Evolutionary conservation across 106 monocot genomes (phyloP), one percentile per base, ranked within the genome.

Genomic region (Dendrobium chrysotoxum): DNA sequence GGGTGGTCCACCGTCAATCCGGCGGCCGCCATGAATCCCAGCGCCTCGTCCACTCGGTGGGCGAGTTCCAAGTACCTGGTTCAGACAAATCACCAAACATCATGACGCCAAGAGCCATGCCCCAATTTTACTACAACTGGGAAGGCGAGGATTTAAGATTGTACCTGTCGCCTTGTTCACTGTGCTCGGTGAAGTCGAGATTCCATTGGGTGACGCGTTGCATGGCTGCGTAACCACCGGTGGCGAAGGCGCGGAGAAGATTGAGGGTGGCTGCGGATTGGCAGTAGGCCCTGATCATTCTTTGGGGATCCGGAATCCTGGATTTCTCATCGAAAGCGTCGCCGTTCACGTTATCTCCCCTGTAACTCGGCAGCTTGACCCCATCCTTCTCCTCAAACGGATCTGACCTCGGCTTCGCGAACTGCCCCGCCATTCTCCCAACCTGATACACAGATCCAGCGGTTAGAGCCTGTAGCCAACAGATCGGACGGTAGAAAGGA

Each of bases 371-470:
- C 66, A 88, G 76, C 80, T 88, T 88, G 70, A 88, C 88, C 17
- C 88, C 88, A 35, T 85, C 26, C 88, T 80, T 88, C 82, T 80
- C 88, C 79, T 88, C 88, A 38, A 88, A 88, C 30, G 75, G 20
- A 15, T 84, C 88, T 3, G 88, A 88, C 20, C 88, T 84, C 12
- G 82, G 91, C 91, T 91, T 91, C 35, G 91, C 91, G 72, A 91
- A 91, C 64, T 91, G 91, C 73, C 91, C 91, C n/a, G 91, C 91
- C 91, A 91, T 91, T 53, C 91, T 91, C 55, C 88, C 91, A 40
- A 88, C 91, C 91, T 91, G 72, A 26, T 53, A 17, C n/a, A 39
- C 25, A 28, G 39, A 70, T 23, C 42, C 44, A 74, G 21, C 15
- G 10, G 10, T 77, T 23, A 53, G 47, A 53, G 4, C 25, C 23